Conservation (phyloP, 495 filamentous ascomycete species). For the Aspergillus wentii region DNA sequence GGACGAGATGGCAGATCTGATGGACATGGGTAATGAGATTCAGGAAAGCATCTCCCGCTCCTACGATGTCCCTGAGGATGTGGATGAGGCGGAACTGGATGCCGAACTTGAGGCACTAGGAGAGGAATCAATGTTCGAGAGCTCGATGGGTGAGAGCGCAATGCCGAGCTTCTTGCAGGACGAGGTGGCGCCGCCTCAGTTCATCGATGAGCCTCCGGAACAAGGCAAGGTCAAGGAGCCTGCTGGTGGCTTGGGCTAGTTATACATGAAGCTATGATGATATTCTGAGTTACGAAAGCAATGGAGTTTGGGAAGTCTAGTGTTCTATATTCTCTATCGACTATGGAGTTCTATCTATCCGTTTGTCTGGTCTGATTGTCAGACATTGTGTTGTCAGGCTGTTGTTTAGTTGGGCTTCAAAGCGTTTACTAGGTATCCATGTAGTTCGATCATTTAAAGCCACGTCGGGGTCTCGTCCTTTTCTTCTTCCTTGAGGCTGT, state of each 20-base stretch:
- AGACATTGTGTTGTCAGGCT: too few species aligned
- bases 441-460: not conserved
- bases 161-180: conserved; percentile 87
- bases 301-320: conserved; percentile 21
- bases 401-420: too few species aligned
- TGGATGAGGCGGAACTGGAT: conserved; percentile 96
- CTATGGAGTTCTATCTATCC: too few species aligned
- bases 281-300: conserved; percentile 7
- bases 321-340: too few species aligned
- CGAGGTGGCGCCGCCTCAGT: conserved; percentile 71
- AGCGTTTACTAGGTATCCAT: too few species aligned
- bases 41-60: conserved; percentile 90
- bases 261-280: too few species aligned
- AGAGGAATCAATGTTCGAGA: conserved; percentile 77
- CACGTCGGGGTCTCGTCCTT: too few species aligned
- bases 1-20: conserved; percentile 97
- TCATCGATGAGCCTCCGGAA: conserved; percentile 78
- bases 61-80: conserved; percentile 95
- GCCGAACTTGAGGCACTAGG: conserved; percentile 93
- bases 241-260: too few species aligned
- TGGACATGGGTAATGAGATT: conserved; percentile 98
- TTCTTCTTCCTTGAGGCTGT: not conserved
- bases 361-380: too few species aligned
- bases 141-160: conserved; percentile 52
- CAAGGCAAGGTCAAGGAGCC: conserved; percentile 72